Base-by-base conservation (phyloP, 192 early-diverging fungal species). In the Umbelopsis isabellina region DNA sequence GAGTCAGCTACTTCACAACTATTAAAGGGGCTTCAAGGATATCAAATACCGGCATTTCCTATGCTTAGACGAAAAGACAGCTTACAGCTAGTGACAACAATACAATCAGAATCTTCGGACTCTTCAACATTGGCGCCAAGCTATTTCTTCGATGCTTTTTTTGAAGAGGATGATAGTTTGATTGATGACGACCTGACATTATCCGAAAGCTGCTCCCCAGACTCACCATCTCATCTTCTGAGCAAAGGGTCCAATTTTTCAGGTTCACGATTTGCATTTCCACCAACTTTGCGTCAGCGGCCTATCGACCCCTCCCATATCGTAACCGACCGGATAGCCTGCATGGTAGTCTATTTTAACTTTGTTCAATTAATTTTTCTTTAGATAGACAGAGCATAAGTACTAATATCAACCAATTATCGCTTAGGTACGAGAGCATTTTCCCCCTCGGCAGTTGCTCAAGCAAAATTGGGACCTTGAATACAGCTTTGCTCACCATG, bases 401-500 rank as follows among this genome's bases (percentile, higher is more conserved):
- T n/a, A 37, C 23, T 55, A 47, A 58, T 35, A 4, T 16, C 9
- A 47, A 33, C 41, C 11, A 30, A 48, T 72, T 55, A 12, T 18
- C 64, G 7, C 25, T 68, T 68, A 77, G 75, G 3, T 77, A 4
- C 75, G 50, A 49, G 47, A 22, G 11, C 69, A 71, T 58, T 74
- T 99, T 48, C 95, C 96, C 8, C 87, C 89, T 7, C 79, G 95
- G 55, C 79, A 92, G 46, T 82, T 88, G 20, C 81, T 95, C 70
- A 77, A 91, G 5, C 80, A 88, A 46, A 86, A 81, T 64, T 96
- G 93, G 93, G 86, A 83, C 21, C 84, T 99, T 27, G 73, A 95
- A 8, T 99, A 97, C 79, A 93, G 91, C 65, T 86, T 96, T 61
- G 95, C 96, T 66, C 91, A 95, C 72, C 94, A 99, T 77, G 97